A percentile compares a stretch with the other conserved stretches of the same genome.
Evolutionary conservation across 495 filamentous ascomycete species (phyloP).

Genomic region (Sabuloglossum arenarium): DNA sequence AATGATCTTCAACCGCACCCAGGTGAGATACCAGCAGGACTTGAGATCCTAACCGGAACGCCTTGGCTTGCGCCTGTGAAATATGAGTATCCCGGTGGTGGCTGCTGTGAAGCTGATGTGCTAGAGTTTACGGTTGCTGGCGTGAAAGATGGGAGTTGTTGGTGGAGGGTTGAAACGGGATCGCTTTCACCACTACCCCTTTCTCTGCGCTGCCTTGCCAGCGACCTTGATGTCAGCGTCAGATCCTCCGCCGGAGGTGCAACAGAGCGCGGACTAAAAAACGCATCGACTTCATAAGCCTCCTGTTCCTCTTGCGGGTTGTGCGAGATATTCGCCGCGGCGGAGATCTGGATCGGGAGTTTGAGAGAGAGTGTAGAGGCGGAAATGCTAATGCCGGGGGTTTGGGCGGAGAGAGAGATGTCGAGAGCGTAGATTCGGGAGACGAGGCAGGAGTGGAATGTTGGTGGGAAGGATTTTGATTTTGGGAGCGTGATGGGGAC

Average conservation of each 20-base stretch:
- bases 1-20: neutral
- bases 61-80: neutral
- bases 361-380: neutral
- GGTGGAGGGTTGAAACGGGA: too few relatives aligned
- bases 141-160: neutral
- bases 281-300: neutral
- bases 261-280: neutral
- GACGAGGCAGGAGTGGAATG: slow-evolving; percentile 73
- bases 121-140: neutral
- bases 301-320: neutral
- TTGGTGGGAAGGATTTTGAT: slow-evolving; percentile 57
- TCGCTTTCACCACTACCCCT: too few relatives aligned
- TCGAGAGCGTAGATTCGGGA: slow-evolving; percentile 61
- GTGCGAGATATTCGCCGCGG: neutral
- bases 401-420: slow-evolving; percentile 20
- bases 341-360: slow-evolving; percentile 2
- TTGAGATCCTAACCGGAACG: neutral
- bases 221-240: neutral
- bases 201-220: too few relatives aligned
- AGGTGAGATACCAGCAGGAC: neutral
- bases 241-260: neutral
- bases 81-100: neutral
- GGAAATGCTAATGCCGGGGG: slow-evolving; percentile 17
- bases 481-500: slow-evolving; percentile 57
- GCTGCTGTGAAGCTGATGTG: too few relatives aligned